Conservation (phyloP, 345 rosid genomes). For the Capsella bursapastoris region DNA sequence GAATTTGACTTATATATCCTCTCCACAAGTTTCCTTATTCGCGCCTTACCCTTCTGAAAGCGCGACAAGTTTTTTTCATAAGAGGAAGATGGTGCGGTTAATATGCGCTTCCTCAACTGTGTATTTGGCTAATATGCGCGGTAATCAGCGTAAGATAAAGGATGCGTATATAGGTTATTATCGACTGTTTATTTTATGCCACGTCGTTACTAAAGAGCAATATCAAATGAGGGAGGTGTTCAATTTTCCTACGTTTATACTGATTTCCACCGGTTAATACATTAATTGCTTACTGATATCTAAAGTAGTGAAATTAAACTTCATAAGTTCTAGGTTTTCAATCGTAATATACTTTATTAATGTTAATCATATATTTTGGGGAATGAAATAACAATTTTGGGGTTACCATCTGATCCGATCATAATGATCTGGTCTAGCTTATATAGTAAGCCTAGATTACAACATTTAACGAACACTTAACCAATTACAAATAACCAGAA, state of each 20-base stretch:
- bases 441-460: too few relatives aligned
- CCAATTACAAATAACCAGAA: too few relatives aligned
- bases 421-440: too few relatives aligned
- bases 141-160: constrained; percentile 26
- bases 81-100: constrained; percentile 14
- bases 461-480: too few relatives aligned
- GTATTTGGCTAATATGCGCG: constrained; percentile 22
- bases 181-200: constrained; percentile 27
- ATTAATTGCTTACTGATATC: background rate
- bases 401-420: too few relatives aligned
- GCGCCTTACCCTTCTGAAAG: constrained; percentile 27
- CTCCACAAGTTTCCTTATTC: background rate
- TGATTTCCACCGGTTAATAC: background rate
- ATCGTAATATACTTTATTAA: background rate
- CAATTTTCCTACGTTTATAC: background rate
- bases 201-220: constrained; percentile 25
- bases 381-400: too few relatives aligned
- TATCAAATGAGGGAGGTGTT: constrained; percentile 6
- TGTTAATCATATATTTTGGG: too few relatives aligned
- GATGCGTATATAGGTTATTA: background rate
- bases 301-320: background rate
- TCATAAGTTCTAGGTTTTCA: too few relatives aligned
- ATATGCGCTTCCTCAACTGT: background rate
- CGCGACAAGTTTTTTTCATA: background rate
- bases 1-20: background rate